Evolutionary conservation across 306 rosid species (phyloP), one percentile per base, ranked within the genome.

Genomic region (Pachyrhizus erosus): DNA sequence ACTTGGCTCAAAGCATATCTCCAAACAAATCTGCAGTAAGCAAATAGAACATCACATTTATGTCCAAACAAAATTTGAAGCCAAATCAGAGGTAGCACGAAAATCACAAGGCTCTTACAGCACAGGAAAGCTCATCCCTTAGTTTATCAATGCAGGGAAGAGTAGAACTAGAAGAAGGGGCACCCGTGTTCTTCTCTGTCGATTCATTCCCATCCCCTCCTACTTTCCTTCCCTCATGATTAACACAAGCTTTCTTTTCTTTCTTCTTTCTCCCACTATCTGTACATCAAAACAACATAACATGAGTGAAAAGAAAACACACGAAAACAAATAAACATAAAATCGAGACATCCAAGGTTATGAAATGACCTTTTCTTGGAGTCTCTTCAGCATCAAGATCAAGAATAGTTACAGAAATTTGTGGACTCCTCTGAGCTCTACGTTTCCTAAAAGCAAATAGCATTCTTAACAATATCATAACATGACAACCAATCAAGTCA

Each of bases 71-170:
- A 70, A 65, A 2, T 7, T 15, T 3, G 27, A 75, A 26, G 58
- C 29, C 31, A 37, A 51, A 69, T 14, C 1, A 31, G 46, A n/a
- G 31, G 17, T 5, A 31, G 43, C 26, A 43, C 52, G 12, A 62
- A 67, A 60, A 24, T 29, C 2, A 64, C 31, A 77, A 85, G 78
- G 45, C 18, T 61, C 94, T 89, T 87, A 96, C 99, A 0, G 97
- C 99, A 71, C 99, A 96, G 51, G 98, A 93, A 78, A 96, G 98
- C 87, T 96, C 99, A 37, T 96, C 98, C 78, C 88, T 91, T 0
- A 96, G 97, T 84, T 90, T 96, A 72, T 96, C 99, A 75, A 93
- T 78, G 77, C 92, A 90, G 64, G 98, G 94, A 73, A 92, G 89
- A 42, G 75, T 67, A n/a, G 93, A 61, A 34, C 66, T 78, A 43